phyloP scores from a whole-genome alignment of 768 basidiomycete species.

The Hypholoma sublateritium region DNA sequence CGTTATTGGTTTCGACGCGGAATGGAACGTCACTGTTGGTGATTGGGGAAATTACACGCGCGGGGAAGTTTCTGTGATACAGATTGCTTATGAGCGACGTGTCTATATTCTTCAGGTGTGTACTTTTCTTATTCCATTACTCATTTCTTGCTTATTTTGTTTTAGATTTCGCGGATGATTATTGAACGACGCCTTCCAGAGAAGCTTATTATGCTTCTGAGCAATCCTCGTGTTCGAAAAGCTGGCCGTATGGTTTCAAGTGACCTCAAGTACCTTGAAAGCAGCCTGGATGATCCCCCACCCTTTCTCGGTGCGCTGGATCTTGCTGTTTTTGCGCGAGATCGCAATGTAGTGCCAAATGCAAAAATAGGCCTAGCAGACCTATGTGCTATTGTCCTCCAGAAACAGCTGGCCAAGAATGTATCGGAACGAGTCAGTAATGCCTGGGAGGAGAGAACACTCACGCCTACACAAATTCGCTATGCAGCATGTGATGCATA shows the following conservation, averaged over 20 bases:
- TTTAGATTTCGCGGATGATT: conserved; percentile 16
- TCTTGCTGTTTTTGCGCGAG: conserved; percentile 28
- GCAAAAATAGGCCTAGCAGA: conserved; percentile 26
- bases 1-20: conserved; percentile 20
- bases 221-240: conserved; percentile 19
- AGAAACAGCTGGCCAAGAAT: conserved; percentile 17
- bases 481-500: conserved; percentile 23
- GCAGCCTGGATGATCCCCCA: not conserved
- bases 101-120: conserved; percentile 17
- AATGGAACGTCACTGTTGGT: conserved; percentile 20
- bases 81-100: conserved; percentile 18
- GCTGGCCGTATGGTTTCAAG: conserved; percentile 21
- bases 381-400: conserved; percentile 26
- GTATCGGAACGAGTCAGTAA: conserved; percentile 14
- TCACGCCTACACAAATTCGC: conserved; percentile 11
- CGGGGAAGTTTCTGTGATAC: conserved; percentile 16
- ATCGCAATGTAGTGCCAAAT: conserved; percentile 11
- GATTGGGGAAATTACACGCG: conserved; percentile 2
- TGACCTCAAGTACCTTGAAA: conserved; percentile 21
- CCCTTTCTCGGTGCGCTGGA: conserved; percentile 27
- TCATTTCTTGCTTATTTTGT: conserved; percentile 7
- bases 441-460: conserved; percentile 13
- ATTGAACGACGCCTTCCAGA: conserved; percentile 9
- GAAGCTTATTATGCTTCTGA: conserved; percentile 12
- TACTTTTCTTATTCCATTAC: not conserved